phyloP scores from a whole-genome alignment of 78 protist genomes.

The Cavenderia fasciculata region DNA sequence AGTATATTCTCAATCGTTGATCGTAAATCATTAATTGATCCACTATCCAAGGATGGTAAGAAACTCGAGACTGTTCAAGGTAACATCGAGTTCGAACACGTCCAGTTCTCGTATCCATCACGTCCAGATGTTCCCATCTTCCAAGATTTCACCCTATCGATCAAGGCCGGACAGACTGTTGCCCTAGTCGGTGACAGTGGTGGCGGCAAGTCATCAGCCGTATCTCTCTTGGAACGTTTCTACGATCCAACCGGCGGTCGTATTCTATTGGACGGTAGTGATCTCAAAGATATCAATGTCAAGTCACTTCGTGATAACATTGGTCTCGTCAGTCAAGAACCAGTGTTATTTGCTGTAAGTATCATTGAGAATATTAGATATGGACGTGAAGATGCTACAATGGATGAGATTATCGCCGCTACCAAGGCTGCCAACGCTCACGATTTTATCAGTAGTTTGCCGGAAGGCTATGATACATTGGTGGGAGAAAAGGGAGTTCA shows the following conservation, averaged over 20 bases:
- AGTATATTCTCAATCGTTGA: slow-evolving; percentile 75
- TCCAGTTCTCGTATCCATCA: slow-evolving; percentile 84
- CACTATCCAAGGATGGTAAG: slow-evolving; percentile 42
- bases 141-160: slow-evolving; percentile 35
- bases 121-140: slow-evolving; percentile 77
- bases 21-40: slow-evolving; percentile 68
- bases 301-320: slow-evolving; percentile 46
- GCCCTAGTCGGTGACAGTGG: slow-evolving; percentile 92
- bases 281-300: slow-evolving; percentile 48
- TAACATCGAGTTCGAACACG: slow-evolving; percentile 72
- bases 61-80: slow-evolving; percentile 1
- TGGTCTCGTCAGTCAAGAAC: slow-evolving; percentile 92
- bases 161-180: slow-evolving; percentile 81
- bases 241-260: slow-evolving; percentile 65
- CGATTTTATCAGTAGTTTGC: slow-evolving; percentile 88
- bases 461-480: slow-evolving; percentile 91
- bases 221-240: slow-evolving; percentile 65
- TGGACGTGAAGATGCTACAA: slow-evolving; percentile 81
- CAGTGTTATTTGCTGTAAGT: slow-evolving; percentile 87
- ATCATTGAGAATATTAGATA: slow-evolving; percentile 91
- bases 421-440: slow-evolving; percentile 93
- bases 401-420: slow-evolving; percentile 84
- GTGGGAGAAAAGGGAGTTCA: slow-evolving; percentile 95
- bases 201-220: slow-evolving; percentile 87
- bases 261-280: slow-evolving; percentile 34